Evolutionary conservation across 2,329 filamentous ascomycete genomes (phyloP).

Genomic region (Ophiostoma novo-ulmi): DNA sequence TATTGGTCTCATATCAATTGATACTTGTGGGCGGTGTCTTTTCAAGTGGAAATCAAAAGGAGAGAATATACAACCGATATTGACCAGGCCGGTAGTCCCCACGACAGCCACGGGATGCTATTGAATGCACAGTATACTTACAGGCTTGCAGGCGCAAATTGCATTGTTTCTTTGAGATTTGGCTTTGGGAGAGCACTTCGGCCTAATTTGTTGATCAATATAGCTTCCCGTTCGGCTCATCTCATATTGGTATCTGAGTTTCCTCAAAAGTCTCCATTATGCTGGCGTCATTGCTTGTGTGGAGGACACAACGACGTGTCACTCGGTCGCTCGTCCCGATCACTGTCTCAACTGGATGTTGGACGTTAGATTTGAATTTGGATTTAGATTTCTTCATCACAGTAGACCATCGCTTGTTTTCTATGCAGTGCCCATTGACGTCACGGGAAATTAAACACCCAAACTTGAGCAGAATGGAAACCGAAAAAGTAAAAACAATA

Average conservation of each 20-base stretch:
- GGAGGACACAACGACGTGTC: background rate
- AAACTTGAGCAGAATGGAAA: background rate
- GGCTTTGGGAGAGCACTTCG: background rate
- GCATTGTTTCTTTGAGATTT: background rate
- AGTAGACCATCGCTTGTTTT: background rate
- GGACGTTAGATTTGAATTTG: background rate
- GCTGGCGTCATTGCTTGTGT: background rate
- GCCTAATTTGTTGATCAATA: background rate
- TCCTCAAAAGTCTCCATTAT: background rate
- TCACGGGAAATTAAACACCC: background rate
- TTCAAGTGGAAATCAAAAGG: background rate
- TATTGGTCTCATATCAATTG: background rate
- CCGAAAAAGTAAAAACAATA: background rate
- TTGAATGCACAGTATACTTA: background rate
- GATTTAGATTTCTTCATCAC: background rate
- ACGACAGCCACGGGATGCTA: background rate
- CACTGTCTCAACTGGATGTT: no score
- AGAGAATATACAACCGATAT: background rate
- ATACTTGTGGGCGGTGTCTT: background rate
- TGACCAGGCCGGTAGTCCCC: background rate
- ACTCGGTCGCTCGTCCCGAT: background rate
- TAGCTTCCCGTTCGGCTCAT: background rate
- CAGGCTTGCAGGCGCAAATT: background rate
- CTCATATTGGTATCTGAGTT: background rate
- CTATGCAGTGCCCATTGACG: background rate